A percentile compares a stretch with the other conserved stretches of the same genome.
Evolutionary conservation across 257 asterid genomes (phyloP).

Genomic region (Przewalskia tangutica): DNA sequence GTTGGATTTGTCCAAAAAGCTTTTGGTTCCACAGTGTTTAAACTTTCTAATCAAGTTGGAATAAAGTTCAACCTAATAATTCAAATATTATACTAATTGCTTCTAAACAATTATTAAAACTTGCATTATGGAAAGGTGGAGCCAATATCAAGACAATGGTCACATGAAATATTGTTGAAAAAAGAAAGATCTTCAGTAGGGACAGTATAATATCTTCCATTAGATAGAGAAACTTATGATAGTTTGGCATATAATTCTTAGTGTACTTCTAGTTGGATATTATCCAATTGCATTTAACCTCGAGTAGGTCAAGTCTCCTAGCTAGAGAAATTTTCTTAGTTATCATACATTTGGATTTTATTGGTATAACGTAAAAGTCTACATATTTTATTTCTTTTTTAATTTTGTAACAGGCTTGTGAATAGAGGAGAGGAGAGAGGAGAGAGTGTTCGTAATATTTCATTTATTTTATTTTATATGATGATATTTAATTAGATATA

Average conservation of each 20-base stretch:
- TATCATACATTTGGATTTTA: too few relatives aligned
- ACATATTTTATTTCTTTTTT: too few relatives aligned
- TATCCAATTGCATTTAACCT: not conserved
- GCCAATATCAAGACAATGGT: not conserved
- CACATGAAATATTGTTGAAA: not conserved
- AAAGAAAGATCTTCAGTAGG: not conserved
- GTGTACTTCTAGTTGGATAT: not conserved
- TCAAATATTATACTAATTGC: not conserved
- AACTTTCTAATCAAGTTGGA: not conserved
- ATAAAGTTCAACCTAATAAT: not conserved
- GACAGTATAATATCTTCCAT: not conserved
- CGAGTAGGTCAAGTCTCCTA: too few relatives aligned
- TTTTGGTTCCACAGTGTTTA: not conserved
- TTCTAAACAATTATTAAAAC: not conserved
- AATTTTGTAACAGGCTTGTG: too few relatives aligned
- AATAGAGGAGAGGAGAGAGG: too few relatives aligned
- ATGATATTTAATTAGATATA: not conserved
- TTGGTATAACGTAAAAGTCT: too few relatives aligned
- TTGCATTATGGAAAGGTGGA: not conserved
- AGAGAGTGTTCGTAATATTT: too few relatives aligned
- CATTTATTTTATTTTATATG: too few relatives aligned
- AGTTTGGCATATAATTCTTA: not conserved
- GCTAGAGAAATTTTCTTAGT: too few relatives aligned
- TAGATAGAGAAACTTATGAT: not conserved
- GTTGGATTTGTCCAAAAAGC: not conserved